Percentiles rank a stretch among this genome's conserved stretches.
Conservation (phyloP, 2,329 filamentous ascomycete species). For the Pseudogymnoascus sp. region DNA sequence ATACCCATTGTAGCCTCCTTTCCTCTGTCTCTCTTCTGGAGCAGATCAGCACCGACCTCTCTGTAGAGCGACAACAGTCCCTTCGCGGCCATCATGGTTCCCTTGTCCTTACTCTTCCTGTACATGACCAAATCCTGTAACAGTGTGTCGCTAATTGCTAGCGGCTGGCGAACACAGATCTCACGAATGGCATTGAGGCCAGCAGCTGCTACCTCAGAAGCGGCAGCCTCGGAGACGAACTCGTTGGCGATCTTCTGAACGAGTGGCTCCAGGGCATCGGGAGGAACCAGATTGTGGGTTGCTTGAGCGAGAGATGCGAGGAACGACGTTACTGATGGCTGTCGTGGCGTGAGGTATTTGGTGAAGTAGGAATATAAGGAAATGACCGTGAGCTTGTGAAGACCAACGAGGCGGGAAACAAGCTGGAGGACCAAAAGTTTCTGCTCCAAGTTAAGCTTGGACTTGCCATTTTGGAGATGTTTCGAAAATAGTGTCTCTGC, state of each 20-base stretch:
- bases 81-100: slow-evolving; percentile 97
- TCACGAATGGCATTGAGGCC: slow-evolving; percentile 93
- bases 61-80: slow-evolving; percentile 84
- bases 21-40: slow-evolving; percentile 83
- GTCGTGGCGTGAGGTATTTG: slow-evolving; percentile 80
- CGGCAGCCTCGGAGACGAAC: slow-evolving; percentile 91
- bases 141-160: slow-evolving; percentile 95
- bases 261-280: slow-evolving; percentile 82
- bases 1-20: slow-evolving; percentile 83
- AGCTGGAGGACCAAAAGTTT: slow-evolving; percentile 86
- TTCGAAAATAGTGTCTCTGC: slow-evolving; percentile 84
- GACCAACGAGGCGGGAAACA: slow-evolving; percentile 79
- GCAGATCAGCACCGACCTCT: slow-evolving; percentile 80
- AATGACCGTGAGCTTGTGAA: slow-evolving; percentile 86
- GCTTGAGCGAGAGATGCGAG: slow-evolving; percentile 87
- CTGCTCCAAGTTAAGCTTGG: slow-evolving; percentile 77
- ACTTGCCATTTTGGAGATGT: slow-evolving; percentile 79
- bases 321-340: slow-evolving; percentile 86
- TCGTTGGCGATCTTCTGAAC: slow-evolving; percentile 96
- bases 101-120: slow-evolving; percentile 95
- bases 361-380: slow-evolving; percentile 94
- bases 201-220: slow-evolving; percentile 81
- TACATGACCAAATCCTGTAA: slow-evolving; percentile 94
- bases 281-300: slow-evolving; percentile 83
- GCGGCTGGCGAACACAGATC: slow-evolving; percentile 81